These are phyloP conservation scores for Calonectria pseudoreteaudii DNA, from an alignment of 2,329 filamentous ascomycete species.

Conservation along the genomic window DNA sequence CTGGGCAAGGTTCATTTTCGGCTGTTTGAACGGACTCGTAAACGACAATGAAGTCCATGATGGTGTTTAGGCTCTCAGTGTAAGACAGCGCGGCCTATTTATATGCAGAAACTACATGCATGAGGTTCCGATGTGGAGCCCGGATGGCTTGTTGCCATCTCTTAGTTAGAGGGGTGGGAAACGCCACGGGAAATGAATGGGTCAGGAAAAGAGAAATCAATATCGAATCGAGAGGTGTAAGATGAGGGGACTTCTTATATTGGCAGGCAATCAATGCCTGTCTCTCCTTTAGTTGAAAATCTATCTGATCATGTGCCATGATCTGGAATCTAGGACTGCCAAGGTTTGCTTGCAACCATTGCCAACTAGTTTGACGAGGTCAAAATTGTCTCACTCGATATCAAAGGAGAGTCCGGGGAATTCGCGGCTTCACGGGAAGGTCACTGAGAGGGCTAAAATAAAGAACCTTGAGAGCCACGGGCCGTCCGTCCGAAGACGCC, in stretches of 20 bases:
- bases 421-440: constrained; percentile 16
- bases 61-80: constrained; percentile 6
- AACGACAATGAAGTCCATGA: constrained; percentile 21
- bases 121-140: background rate
- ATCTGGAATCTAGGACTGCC: background rate
- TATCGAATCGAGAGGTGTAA: background rate
- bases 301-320: background rate
- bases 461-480: constrained; percentile 18
- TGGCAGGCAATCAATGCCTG: background rate
- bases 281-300: background rate
- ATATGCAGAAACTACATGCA: constrained; percentile 4
- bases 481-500: constrained; percentile 17
- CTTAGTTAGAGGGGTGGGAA: background rate
- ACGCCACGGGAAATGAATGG: background rate
- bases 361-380: background rate
- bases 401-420: constrained; percentile 11
- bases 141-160: background rate
- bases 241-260: background rate
- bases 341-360: background rate
- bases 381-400: constrained; percentile 1
- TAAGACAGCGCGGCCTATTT: background rate
- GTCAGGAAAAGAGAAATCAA: background rate
- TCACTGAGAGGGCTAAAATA: background rate
- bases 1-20: constrained; percentile 9
- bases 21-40: constrained; percentile 12